Evolutionary conservation across 495 filamentous ascomycete species (phyloP).

Genomic region (Penicillium pulvis): DNA sequence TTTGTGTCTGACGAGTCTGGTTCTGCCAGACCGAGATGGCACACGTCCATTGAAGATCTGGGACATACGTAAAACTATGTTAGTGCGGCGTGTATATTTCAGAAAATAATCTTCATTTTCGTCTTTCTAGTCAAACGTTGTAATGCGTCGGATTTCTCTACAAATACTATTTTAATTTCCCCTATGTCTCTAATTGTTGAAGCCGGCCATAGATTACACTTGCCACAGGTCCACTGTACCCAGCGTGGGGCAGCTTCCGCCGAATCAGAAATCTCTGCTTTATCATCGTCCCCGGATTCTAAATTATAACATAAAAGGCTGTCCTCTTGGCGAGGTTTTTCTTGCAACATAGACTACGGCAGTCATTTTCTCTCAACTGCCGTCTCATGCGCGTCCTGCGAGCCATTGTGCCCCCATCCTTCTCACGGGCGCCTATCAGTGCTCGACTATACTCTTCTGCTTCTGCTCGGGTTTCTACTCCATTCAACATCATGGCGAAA

Average conservation of each 20-base stretch:
- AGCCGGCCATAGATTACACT: neutral
- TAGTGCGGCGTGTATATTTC: no score
- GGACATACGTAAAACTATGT: conserved; percentile 31
- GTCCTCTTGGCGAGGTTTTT: neutral
- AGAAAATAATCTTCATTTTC: neutral
- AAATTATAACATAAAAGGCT: neutral
- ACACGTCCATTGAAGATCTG: conserved; percentile 55
- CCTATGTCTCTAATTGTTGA: no score
- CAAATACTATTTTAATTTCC: no score
- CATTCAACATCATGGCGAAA: conserved; percentile 11
- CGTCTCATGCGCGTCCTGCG: conserved; percentile 24
- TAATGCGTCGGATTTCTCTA: neutral
- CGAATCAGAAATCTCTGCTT: conserved; percentile 29
- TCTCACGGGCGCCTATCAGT: conserved; percentile 10
- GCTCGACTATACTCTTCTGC: conserved; percentile 4
- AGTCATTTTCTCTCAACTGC: conserved; percentile 20
- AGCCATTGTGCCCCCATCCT: conserved; percentile 10
- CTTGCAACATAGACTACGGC: conserved; percentile 11
- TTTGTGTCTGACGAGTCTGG: conserved; percentile 42
- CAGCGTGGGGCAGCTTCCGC: neutral
- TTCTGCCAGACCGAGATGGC: conserved; percentile 36
- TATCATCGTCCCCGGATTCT: conserved; percentile 17
- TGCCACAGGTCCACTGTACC: neutral
- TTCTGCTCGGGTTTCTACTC: neutral
- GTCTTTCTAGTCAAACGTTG: neutral